Conservation (phyloP, 2,329 filamentous ascomycete species). For the Albifimbria verrucaria region DNA sequence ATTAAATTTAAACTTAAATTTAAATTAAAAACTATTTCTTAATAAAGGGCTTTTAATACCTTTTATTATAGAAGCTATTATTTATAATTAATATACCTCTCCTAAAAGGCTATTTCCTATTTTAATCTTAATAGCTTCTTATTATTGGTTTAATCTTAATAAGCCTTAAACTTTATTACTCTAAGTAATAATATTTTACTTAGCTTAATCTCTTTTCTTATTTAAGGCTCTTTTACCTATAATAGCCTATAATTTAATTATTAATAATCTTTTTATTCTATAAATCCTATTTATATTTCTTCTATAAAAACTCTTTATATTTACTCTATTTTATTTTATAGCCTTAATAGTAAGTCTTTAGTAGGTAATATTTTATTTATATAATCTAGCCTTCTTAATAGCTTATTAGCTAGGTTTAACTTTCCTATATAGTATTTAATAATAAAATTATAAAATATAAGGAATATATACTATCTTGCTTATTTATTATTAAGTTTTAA, state of each 20-base stretch:
- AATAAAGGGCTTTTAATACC: too few species aligned
- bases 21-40: background rate
- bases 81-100: background rate
- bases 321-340: background rate
- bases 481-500: slow-evolving; percentile 2
- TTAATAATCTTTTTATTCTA: background rate
- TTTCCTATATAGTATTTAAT: slow-evolving; percentile 1
- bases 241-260: background rate
- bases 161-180: background rate
- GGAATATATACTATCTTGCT: slow-evolving; percentile 1
- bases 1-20: background rate
- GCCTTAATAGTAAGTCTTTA: background rate
- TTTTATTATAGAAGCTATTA: background rate
- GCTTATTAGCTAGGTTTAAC: background rate
- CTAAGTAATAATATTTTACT: background rate
- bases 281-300: background rate
- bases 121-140: background rate
- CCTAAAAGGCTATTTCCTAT: background rate
- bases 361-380: background rate
- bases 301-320: background rate
- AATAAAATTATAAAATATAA: slow-evolving; percentile 2
- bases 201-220: background rate
- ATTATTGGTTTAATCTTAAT: background rate
- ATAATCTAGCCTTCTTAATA: background rate
- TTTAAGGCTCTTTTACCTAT: background rate